Conservation (phyloP, 208 protist species). For the Trypanosoma cruzi region DNA sequence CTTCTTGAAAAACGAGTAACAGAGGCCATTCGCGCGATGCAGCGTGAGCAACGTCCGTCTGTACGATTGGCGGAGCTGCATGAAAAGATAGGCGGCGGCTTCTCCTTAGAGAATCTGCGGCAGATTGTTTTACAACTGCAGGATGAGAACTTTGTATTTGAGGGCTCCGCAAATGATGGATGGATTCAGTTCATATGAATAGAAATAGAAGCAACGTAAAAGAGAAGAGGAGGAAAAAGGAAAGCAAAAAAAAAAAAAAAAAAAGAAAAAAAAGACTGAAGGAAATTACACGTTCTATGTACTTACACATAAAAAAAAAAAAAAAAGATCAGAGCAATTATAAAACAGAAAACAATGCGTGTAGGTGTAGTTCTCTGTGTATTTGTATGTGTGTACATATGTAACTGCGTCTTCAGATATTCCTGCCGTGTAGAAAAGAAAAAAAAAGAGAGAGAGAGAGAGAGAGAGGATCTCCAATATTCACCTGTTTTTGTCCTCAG, state of each 20-base stretch:
- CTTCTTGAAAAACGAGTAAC: constrained; percentile 31
- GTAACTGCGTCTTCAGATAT: background rate
- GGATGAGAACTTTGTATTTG: constrained; percentile 77
- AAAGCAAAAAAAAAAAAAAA: constrained; percentile 2
- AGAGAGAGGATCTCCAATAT: background rate
- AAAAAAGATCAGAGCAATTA: background rate
- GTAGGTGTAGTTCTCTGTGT: too few relatives aligned
- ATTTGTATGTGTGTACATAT: background rate
- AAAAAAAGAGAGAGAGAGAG: background rate
- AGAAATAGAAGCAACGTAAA: constrained; percentile 3
- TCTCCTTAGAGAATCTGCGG: constrained; percentile 40
- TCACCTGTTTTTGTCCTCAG: too few relatives aligned
- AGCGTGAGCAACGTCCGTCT: constrained; percentile 61
- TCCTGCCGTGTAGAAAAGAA: background rate
- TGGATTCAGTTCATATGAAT: constrained; percentile 75
- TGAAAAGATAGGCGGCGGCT: constrained; percentile 35
- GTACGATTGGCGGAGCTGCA: constrained; percentile 60
- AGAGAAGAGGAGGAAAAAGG: too few relatives aligned
- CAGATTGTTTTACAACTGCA: constrained; percentile 54
- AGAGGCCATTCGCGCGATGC: constrained; percentile 55
- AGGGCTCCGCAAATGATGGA: constrained; percentile 50
- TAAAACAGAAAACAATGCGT: too few relatives aligned
- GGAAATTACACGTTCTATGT: background rate
- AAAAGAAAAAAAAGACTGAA: background rate
- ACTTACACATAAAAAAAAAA: too few relatives aligned